Evolutionary conservation across 768 basidiomycete species (phyloP).

Genomic region (Trametes gibbosa): DNA sequence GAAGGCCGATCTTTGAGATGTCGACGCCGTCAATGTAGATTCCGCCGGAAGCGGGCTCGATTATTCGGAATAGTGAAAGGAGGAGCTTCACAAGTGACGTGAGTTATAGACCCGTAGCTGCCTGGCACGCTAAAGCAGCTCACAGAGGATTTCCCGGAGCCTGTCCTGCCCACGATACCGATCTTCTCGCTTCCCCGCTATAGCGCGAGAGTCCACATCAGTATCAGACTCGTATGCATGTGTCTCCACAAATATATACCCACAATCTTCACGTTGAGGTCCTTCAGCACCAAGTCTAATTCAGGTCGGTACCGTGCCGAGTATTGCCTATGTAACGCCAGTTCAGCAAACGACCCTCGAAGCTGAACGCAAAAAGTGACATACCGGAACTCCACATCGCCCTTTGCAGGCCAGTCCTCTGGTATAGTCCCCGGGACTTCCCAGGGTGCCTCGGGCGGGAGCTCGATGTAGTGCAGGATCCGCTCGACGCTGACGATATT

Average conservation of each 20-base stretch:
- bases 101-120: background rate
- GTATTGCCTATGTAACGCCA: conserved; percentile 47
- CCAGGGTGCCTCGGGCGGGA: conserved; percentile 71
- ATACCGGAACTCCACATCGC: conserved; percentile 71
- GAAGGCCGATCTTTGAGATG: conserved; percentile 70
- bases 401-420: conserved; percentile 67
- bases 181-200: conserved; percentile 65
- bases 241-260: conserved; percentile 16
- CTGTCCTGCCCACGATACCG: conserved; percentile 86
- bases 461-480: conserved; percentile 75
- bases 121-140: conserved; percentile 15
- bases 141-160: conserved; percentile 76
- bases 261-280: conserved; percentile 70
- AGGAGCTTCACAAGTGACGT: conserved; percentile 41
- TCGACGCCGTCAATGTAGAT: conserved; percentile 76
- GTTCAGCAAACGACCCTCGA: background rate
- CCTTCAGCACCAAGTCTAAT: conserved; percentile 76
- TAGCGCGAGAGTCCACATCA: conserved; percentile 16
- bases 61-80: conserved; percentile 73
- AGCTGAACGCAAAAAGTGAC: conserved; percentile 24
- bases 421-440: conserved; percentile 63
- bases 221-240: background rate
- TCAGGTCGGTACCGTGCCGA: conserved; percentile 79
- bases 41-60: conserved; percentile 65
- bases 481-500: conserved; percentile 90